Percentiles rank a stretch among this genome's conserved stretches.
Evolutionary conservation across 305 asterid species (phyloP).

Genomic region (Striga hermonthica): DNA sequence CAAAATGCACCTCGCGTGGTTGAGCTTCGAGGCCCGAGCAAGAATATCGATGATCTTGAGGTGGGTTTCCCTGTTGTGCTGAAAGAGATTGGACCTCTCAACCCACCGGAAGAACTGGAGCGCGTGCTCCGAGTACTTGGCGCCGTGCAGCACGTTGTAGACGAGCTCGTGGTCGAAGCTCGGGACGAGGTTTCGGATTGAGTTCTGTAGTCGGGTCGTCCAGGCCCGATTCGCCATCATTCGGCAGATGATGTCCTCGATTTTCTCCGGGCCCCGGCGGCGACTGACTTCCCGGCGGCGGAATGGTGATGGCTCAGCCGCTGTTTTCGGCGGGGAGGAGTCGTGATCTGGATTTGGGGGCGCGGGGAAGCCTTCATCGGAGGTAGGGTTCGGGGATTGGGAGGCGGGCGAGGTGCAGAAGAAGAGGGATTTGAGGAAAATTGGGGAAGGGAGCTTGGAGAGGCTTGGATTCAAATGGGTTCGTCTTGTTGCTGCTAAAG

Average conservation of each 20-base stretch:
- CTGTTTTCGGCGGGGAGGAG: conserved; percentile 16
- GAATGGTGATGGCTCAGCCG: conserved; percentile 2
- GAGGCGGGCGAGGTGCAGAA: conserved; percentile 46
- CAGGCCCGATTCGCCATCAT: conserved; percentile 85
- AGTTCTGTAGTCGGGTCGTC: conserved; percentile 85
- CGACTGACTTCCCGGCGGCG: conserved; percentile 38
- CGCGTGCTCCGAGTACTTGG: conserved; percentile 69
- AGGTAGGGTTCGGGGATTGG: conserved; percentile 23
- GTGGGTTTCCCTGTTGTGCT: conserved; percentile 62
- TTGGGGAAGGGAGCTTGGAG: conserved; percentile 39
- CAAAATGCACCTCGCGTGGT: conserved; percentile 82
- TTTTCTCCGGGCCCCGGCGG: conserved; percentile 43
- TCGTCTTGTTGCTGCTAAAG: conserved; percentile 40
- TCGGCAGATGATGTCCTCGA: conserved; percentile 61
- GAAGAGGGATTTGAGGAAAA: conserved; percentile 38
- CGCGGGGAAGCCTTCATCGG: conserved; percentile 30
- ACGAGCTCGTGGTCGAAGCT: conserved; percentile 66
- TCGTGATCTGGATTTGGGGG: conserved; percentile 27
- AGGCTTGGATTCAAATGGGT: conserved; percentile 35
- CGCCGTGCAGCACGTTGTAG: conserved; percentile 63
- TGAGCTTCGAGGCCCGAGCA: conserved; percentile 68
- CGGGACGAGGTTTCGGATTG: conserved; percentile 68
- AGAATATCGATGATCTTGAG: conserved; percentile 69
- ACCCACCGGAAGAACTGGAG: conserved; percentile 93
- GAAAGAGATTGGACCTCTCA: conserved; percentile 63